These are phyloP conservation scores for Leishmania gerbilli DNA, from an alignment of 208 protist species.

Conservation along the genomic window DNA sequence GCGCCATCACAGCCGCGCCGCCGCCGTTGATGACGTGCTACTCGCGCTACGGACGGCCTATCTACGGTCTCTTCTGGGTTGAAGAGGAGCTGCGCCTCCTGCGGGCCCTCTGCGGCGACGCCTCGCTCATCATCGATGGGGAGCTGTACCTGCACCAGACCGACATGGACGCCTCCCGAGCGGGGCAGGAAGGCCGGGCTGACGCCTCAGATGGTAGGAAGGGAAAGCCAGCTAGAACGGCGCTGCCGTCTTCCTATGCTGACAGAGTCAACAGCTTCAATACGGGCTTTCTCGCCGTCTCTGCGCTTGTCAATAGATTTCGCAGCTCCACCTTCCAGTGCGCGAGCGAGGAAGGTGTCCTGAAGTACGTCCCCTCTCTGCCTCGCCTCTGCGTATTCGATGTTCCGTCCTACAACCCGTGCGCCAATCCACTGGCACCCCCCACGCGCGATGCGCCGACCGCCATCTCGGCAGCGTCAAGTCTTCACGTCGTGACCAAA, in stretches of 20 bases:
- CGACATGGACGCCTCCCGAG: constrained; percentile 7
- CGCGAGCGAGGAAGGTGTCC: constrained; percentile 49
- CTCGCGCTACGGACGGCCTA: constrained; percentile 75
- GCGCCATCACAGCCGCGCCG: background rate
- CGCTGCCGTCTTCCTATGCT: background rate
- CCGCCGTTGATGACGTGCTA: constrained; percentile 58
- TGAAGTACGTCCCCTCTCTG: constrained; percentile 65
- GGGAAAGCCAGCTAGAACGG: background rate
- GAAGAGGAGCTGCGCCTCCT: constrained; percentile 81
- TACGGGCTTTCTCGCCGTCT: constrained; percentile 80
- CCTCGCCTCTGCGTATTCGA: constrained; percentile 85
- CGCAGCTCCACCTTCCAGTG: constrained; percentile 36
- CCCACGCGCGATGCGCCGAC: background rate
- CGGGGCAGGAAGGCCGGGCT: background rate
- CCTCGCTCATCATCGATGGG: constrained; percentile 70
- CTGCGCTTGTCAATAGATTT: constrained; percentile 72
- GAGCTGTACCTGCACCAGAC: constrained; percentile 85
- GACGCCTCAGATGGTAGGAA: background rate
- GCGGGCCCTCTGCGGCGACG: constrained; percentile 67
- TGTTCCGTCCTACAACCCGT: constrained; percentile 64
- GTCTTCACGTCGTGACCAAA: background rate
- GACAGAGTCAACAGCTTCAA: constrained; percentile 22
- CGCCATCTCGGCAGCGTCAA: constrained; percentile 3
- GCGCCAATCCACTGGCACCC: constrained; percentile 4
- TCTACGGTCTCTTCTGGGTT: constrained; percentile 85